Base-by-base conservation (phyloP, 768 basidiomycete species). In the Mycena floridula region DNA sequence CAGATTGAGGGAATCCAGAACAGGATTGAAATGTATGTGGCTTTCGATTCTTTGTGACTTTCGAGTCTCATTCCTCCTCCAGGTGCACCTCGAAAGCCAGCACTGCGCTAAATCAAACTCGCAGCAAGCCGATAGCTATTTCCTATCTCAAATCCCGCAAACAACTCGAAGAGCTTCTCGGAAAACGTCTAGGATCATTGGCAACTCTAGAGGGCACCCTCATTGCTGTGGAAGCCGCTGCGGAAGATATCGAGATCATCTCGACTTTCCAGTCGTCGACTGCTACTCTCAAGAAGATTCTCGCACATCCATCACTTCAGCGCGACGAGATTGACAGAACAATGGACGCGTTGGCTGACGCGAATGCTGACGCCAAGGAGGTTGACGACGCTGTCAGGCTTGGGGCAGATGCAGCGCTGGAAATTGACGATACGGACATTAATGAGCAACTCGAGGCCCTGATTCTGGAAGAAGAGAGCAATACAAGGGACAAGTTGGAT, bases 161-260 rank as follows among this genome's bases (percentile, higher is more conserved):
- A 57, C 81, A 81, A 43, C 66, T 93, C 6, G 85, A 94, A 52
- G 87, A 85, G 11, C 62, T 93, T 0, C 65, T 94, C 13, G 64
- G 66, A 22, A 91, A 91, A 56, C 81, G 92, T 11, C 60, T 93
- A 2, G 76, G 70, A 8, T 82, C 90, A 1, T 66, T 91, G 5
- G 76, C 81, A 45, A 87, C 81, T 27, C 67, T 97, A 6, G 81
- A 87, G 51, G 69, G 77, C 11, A 91, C 92, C 0, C 61, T 96
- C 27, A 66, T 89, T 37, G 76, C 79, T 37, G 89, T 97, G 5
- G 91, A 98, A 63, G 77, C 82, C 3, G 89, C 93, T n/a, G 88
- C 88, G 23, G 85, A 84, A 3, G 88, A 97, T 61, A 73, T 93
- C 9, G 84, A 91, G 90, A 87, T 96, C 40, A 81, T 98, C 79